Conservation (phyloP, 352 stramenopile genomes). For the Elongisporangium prolatum region DNA sequence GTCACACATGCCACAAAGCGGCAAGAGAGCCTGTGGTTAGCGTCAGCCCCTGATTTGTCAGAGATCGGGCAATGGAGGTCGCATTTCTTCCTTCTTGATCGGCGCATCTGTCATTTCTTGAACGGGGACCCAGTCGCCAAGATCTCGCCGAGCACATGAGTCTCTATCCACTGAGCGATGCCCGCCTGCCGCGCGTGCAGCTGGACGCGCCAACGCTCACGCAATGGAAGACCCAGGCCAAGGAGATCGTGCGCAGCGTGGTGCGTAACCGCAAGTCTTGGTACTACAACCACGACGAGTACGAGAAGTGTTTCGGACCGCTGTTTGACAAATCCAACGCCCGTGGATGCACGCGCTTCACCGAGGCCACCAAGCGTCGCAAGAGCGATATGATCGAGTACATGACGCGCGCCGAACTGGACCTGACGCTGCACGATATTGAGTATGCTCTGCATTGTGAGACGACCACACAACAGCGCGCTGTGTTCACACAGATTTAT, state of each 20-base stretch:
- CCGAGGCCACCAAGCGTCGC: neutral
- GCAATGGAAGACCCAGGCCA: neutral
- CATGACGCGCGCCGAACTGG: neutral
- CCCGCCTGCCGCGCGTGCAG: neutral
- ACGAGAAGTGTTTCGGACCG: neutral
- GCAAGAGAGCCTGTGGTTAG: neutral
- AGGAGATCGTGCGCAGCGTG: neutral
- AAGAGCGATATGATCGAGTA: neutral
- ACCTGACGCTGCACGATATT: constrained; percentile 35
- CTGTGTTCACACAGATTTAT: constrained; percentile 41
- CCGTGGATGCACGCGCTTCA: neutral
- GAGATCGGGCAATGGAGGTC: neutral
- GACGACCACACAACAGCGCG: constrained; percentile 37
- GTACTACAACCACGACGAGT: neutral
- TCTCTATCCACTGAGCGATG: neutral
- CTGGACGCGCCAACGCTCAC: neutral
- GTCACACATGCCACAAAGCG: neutral
- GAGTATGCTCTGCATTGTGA: constrained; percentile 49
- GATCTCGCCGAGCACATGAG: neutral
- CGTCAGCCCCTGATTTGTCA: neutral
- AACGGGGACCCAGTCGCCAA: neutral
- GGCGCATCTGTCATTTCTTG: neutral
- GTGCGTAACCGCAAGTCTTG: neutral
- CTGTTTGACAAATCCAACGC: neutral
- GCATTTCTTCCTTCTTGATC: neutral